Base-by-base conservation (phyloP, 371 early-diverging fungal species). In the Apophysomyces elegans region DNA sequence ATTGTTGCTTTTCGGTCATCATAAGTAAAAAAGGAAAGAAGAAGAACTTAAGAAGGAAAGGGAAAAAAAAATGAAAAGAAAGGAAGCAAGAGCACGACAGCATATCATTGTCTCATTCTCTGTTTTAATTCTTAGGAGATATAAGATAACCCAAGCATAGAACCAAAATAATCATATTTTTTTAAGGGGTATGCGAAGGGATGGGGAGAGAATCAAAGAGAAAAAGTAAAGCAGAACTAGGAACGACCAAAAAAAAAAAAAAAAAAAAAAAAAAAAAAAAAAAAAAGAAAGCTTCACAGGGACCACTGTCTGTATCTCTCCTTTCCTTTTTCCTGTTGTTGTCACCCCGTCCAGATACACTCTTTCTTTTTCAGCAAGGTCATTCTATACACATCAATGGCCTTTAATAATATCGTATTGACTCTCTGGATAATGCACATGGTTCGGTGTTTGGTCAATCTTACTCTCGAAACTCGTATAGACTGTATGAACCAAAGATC, bases 401-500 rank as follows among this genome's bases (percentile, higher is more conserved):
- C 41, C 11, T 13, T 70, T 76, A 0, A 86, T 76, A 68, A 84
- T 86, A 37, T 83, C 81, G 56, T 81, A 86, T 54, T 71, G 66
- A 47, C 87, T 86, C 3, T 57, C 65, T 4, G 84, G 85, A 58
- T 73, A 86, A 16, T 68, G 62, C 39, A 84, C 8, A 68, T 86
- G 87, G 45, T 86, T 86, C 36, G 67, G 61, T 0, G 63, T 67
- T 7, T 59, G 66, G 60, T 88, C 87, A 9, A 80, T 63, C 26
- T 65, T 61, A 46, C 79, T 73, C 37, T 64, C 69, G 38, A 88
- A 66, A 1, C 58, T 64, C 36, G 72, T 56, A 68, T 73, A 81
- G 0, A 80, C 83, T 26, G 76, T 66, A 7, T 75, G 70, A 7
- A 87, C 50, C 54, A 88, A 62, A 26, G 80, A 82, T 11, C 86